A percentile compares a stretch with the other conserved stretches of the same genome.
Evolutionary conservation across 169 alveolate species (phyloP).

Genomic region (Plasmodium reichenowi): DNA sequence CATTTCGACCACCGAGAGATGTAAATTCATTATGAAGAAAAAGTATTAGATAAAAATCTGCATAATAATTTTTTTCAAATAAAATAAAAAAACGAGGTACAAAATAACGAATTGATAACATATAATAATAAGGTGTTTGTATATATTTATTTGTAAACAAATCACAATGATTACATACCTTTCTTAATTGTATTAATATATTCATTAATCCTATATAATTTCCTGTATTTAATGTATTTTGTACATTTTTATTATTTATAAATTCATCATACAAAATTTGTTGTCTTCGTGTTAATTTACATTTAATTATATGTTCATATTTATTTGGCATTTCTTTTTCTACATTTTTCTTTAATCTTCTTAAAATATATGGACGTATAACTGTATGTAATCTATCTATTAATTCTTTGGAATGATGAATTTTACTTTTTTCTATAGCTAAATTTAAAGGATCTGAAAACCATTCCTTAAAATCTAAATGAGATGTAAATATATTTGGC

Average conservation of each 20-base stretch:
- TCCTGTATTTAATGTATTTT: conserved; percentile 85
- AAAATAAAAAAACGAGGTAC: conserved; percentile 31
- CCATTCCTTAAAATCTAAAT: conserved; percentile 97
- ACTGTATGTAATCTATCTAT: conserved; percentile 95
- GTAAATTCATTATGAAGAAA: conserved; percentile 45
- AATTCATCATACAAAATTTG: conserved; percentile 98
- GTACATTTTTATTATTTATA: conserved; percentile 85
- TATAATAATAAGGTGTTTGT: conserved; percentile 90
- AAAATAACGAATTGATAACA: conserved; percentile 84
- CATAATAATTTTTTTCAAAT: conserved; percentile 27
- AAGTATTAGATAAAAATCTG: conserved; percentile 10
- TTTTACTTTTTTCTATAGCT: conserved; percentile 91
- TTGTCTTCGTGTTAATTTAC: conserved; percentile 93
- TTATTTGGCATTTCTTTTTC: conserved; percentile 99
- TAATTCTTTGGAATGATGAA: conserved; percentile 77
- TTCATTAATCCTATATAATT: conserved; percentile 97
- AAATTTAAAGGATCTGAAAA: conserved; percentile 94
- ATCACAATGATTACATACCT: conserved; percentile 99
- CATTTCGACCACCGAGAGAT: conserved; percentile 23
- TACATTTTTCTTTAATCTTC: conserved; percentile 98
- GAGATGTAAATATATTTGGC: conserved; percentile 96
- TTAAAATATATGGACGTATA: conserved; percentile 96
- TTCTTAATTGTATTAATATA: conserved; percentile 96
- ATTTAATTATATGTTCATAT: conserved; percentile 95
- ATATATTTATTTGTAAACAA: conserved; percentile 95